Evolutionary conservation across 2,329 filamentous ascomycete genomes (phyloP).

Genomic region (Aspergillus sp.): DNA sequence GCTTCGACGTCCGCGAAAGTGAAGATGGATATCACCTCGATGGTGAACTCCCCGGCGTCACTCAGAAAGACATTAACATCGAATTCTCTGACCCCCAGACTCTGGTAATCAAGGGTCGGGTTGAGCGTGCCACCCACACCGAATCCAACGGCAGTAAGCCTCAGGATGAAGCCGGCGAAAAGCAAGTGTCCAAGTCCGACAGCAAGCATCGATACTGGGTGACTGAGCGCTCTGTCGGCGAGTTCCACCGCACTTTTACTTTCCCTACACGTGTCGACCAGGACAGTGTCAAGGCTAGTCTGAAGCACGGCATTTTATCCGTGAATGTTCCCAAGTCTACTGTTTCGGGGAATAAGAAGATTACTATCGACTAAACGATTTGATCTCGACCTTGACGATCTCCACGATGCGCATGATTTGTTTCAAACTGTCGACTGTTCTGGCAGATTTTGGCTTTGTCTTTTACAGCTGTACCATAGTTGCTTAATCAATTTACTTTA

Average conservation of each 20-base stretch:
- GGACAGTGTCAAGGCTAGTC: conserved; percentile 55
- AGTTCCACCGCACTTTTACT: conserved; percentile 56
- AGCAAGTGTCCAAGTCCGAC: conserved; percentile 16
- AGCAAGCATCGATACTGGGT: conserved; percentile 51
- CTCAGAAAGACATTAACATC: conserved; percentile 42
- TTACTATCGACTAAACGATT: conserved; percentile 50
- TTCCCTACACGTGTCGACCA: conserved; percentile 57
- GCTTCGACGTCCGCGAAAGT: conserved; percentile 44
- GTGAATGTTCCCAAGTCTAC: conserved; percentile 55
- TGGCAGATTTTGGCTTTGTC: no score
- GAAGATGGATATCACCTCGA: conserved; percentile 41
- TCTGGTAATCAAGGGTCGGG: conserved; percentile 40
- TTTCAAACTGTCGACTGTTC: no score
- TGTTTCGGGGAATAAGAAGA: conserved; percentile 46
- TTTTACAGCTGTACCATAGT: no score
- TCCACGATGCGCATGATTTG: no score
- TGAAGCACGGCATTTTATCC: conserved; percentile 58
- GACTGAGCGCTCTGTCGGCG: conserved; percentile 54
- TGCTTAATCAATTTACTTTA: no score
- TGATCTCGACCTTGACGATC: no score
- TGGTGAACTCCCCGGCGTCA: conserved; percentile 45
- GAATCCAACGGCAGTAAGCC: conserved; percentile 45
- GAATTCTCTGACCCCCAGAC: conserved; percentile 44
- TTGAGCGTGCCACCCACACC: conserved; percentile 31
- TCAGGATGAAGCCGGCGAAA: conserved; percentile 28